Conservation (phyloP, 495 filamentous ascomycete species). For the Trichoderma gamsii region DNA sequence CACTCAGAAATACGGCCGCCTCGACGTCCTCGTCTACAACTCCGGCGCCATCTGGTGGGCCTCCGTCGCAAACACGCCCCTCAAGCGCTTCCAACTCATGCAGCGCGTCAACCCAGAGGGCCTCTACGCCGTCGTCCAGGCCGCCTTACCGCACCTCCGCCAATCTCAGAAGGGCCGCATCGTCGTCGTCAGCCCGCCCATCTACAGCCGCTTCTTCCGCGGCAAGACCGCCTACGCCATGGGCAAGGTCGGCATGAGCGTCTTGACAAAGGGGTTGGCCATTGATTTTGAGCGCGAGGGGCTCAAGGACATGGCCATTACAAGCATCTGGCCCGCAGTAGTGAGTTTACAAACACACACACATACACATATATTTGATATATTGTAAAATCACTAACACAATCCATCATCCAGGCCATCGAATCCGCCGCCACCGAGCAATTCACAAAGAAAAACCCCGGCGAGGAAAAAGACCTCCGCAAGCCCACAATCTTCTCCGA, state of each 20-base stretch:
- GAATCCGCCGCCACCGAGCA: conserved; percentile 65
- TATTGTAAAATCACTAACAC: not conserved
- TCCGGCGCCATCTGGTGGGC: conserved; percentile 86
- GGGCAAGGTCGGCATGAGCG: conserved; percentile 81
- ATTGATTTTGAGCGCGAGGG: conserved; percentile 71
- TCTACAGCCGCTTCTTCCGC: conserved; percentile 77
- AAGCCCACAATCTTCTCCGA: conserved; percentile 74
- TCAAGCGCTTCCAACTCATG: conserved; percentile 77
- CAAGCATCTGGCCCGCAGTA: conserved; percentile 73
- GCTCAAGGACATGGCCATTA: conserved; percentile 63
- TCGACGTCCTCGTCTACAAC: conserved; percentile 78
- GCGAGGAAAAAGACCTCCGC: conserved; percentile 50
- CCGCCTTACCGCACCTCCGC: conserved; percentile 52
- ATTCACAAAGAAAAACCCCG: conserved; percentile 40
- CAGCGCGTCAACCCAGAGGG: conserved; percentile 76
- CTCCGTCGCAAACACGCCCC: conserved; percentile 63
- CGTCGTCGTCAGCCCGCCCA: conserved; percentile 77
- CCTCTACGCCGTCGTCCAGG: conserved; percentile 62
- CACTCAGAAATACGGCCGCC: conserved; percentile 45
- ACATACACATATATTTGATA: not conserved
- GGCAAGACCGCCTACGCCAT: conserved; percentile 87
- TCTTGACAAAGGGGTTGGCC: conserved; percentile 71
- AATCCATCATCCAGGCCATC: conserved; percentile 45
- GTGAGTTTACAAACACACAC: conserved; percentile 36
- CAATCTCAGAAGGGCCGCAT: conserved; percentile 48